Evolutionary conservation across 805 yeast genomes (phyloP).

Genomic region (Hanseniaspora nectarophila): DNA sequence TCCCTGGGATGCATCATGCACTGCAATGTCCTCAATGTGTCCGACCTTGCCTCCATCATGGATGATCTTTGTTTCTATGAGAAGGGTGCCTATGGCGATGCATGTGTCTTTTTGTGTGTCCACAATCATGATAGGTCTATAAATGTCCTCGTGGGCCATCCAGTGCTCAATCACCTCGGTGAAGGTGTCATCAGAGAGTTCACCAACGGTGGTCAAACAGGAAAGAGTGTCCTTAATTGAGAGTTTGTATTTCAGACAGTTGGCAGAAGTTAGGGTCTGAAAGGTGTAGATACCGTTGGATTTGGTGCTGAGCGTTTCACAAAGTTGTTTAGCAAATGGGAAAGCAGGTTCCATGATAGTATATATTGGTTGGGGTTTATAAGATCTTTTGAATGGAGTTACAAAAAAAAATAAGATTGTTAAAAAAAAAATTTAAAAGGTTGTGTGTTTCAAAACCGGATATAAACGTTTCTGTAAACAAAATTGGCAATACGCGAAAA

Average conservation of each 20-base stretch:
- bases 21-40: conserved; percentile 91
- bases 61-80: conserved; percentile 71
- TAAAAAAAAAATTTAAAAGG: too few relatives aligned
- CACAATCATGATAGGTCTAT: conserved; percentile 59
- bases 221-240: conserved; percentile 27
- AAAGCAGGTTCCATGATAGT: neutral
- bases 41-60: conserved; percentile 81
- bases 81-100: conserved; percentile 73
- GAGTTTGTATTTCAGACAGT: conserved; percentile 6
- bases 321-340: neutral
- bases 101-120: conserved; percentile 36
- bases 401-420: too few relatives aligned
- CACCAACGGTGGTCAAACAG: conserved; percentile 75
- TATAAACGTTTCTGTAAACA: too few relatives aligned
- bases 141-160: conserved; percentile 37
- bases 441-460: too few relatives aligned
- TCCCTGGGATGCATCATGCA: conserved; percentile 65
- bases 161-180: conserved; percentile 44
- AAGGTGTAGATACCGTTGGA: neutral
- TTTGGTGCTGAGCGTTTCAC: neutral
- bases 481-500: too few relatives aligned
- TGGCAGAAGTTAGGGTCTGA: conserved; percentile 10
- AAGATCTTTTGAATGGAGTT: too few relatives aligned
- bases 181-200: conserved; percentile 43
- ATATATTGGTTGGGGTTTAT: neutral